Evolutionary conservation across 163 green algal species (phyloP), one percentile per base, ranked within the genome.

Genomic region (Scenedesmus sp.): DNA sequence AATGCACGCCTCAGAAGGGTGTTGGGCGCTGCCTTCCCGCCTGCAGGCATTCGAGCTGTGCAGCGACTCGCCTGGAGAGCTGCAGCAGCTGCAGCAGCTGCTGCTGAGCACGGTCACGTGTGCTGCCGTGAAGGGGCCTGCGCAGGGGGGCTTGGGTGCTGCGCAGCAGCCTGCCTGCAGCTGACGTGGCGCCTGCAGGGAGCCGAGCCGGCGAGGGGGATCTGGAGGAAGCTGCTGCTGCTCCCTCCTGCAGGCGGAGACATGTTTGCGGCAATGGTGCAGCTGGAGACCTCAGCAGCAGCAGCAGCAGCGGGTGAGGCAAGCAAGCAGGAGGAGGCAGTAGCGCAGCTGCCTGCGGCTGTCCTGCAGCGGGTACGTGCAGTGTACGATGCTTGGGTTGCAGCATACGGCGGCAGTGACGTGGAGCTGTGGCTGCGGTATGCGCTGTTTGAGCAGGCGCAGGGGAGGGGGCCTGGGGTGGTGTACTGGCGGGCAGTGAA

Each of bases 401-500:
- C 73, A 22, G 92, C 92, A 13, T 95, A 97, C 89, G 96, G 96
- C 0, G 18, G 20, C 2, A 79, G 65, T 4, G 95, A 97, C 79
- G 76, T 42, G 42, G 91, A 95, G 53, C 89, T 98, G 35, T 98
- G 96, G 96, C 49, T 97, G 65, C 81, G 89, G n/a, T 98, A 96
- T 78, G 93, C 92, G 53, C 53, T 83, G 9, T 96, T 93, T 87
- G 91, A 94, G 85, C 61, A 87, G 46, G 37, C 56, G 49, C 35
- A 85, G 20, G 51, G 61, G 0, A 89, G 68, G 86, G 94, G 93
- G 0, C 70, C 79, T 15, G 97, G 95, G 12, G 24, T 88, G 24
- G 44, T 98, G 22, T 95, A 97, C 87, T 97, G 95, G 95, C 89
- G 95, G 30, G 97, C 96, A 3, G 91, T 93, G 44, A 98, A 96